Evolutionary conservation across 805 yeast genomes (phyloP), one percentile per base, ranked within the genome.

Genomic region (Yarrowia sp.): DNA sequence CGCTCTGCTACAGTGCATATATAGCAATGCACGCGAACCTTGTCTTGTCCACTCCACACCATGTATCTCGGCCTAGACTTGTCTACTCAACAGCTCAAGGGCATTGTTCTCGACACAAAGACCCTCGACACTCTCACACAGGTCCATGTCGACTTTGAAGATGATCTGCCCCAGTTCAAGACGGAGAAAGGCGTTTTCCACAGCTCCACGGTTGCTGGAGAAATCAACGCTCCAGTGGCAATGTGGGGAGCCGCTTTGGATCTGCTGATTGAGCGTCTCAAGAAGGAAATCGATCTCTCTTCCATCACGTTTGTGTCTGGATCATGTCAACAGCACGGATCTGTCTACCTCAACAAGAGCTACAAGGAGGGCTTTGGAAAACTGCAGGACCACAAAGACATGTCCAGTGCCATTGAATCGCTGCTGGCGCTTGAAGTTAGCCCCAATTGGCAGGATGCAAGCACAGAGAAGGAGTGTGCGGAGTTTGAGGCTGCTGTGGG

Each of bases 361-460:
- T 58, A 58, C 51, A 9, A 43, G 18, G 42, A 32, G 33, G 43
- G 32, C 9, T 33, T 58, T 4, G 41, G 22, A 7, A 17, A 42
- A 5, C 47, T 55, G 11, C 31, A 17, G 11, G 13, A 33, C n/a
- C 41, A 35, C 43, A 44, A 36, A 1, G 51, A 58, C 35, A 8
- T 58, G 43, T 8, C 43, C 5, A 9, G 15, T 3, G 51, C 43
- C 7, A 28, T 71, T 1, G 48, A 38, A 1, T 8, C 51, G 1
- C 35, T 64, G 7, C 57, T 71, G 35, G 79, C 93, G 1, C 80
- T 85, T 69, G 78, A 81, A 6, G 80, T 80, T 44, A 87, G 96
- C 4, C 96, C 97, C 8, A 92, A 92, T 73, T 92, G 98, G 98
- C 98, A 92, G 75, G 97, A 92, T 72, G 96, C 90, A 72, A 87